Evolutionary conservation across 805 yeast species (phyloP).

Genomic region (Kodamaea hsintzibuensis): DNA sequence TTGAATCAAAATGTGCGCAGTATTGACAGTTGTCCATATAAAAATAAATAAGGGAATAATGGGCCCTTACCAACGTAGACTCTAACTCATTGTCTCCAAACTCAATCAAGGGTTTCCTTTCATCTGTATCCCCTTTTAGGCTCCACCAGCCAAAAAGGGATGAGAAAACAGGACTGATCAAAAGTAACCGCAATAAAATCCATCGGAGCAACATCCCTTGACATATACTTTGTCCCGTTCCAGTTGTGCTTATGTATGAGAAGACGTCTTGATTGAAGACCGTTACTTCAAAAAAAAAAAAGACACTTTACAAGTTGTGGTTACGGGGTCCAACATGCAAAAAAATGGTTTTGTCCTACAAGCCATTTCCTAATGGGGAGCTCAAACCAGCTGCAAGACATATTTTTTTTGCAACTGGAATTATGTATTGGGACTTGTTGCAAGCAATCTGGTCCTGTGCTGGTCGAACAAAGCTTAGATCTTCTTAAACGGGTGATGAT

Average conservation of each 20-base stretch:
- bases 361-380: not conserved
- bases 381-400: not conserved
- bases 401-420: slow-evolving; percentile 1
- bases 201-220: not conserved
- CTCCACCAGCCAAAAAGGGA: slow-evolving; percentile 7
- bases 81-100: slow-evolving; percentile 14
- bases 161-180: not conserved
- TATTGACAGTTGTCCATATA: slow-evolving; percentile 40
- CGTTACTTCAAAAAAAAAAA: no score
- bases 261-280: not conserved
- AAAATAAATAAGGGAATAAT: slow-evolving; percentile 47
- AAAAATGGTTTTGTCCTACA: not conserved
- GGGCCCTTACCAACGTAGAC: slow-evolving; percentile 19
- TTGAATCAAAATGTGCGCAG: slow-evolving; percentile 34
- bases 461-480: not conserved
- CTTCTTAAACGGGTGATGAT: not conserved
- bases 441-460: not conserved
- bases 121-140: not conserved
- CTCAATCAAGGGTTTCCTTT: slow-evolving; percentile 7
- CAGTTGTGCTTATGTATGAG: not conserved
- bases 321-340: slow-evolving; percentile 4
- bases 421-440: not conserved
- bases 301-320: not conserved
- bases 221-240: not conserved
- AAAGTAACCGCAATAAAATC: not conserved